Base-by-base conservation (phyloP, 257 asterid genomes). In the Datura wrightii region DNA sequence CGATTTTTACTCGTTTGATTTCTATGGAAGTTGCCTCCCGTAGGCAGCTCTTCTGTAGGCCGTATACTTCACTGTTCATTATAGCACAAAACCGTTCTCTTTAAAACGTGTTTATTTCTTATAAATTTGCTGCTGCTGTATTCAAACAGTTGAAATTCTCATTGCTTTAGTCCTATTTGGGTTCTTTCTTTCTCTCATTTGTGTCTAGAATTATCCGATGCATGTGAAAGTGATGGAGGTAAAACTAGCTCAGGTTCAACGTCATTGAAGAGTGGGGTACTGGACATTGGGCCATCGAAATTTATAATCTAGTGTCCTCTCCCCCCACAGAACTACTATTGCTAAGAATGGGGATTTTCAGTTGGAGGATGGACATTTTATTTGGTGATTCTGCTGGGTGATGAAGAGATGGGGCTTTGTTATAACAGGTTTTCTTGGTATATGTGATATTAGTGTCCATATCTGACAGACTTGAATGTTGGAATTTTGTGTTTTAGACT, bases 361-460 rank as follows among this genome's bases (percentile, higher is more conserved):
- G 31, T 24, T 24, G 31, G 31, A 24, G 31, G 31, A 24, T 24
- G 31, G 31, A 24, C 31, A 24, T 24, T 24, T 24, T 24, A 24
- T 0, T 24, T 24, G 58, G 42, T 74, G 80, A 46, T 48, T 48
- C 81, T 76, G 44, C 24, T 50, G 42, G 8, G 50, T 31, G 42
- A 50, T 76, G 59, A 74, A 13, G 60, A 74, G 81, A 14, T 74
- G 24, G 44, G 44, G 11, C 1, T 44, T 48, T 10, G 42, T 74
- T 74, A 44, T 72, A 72, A 24, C 16, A n/a, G 15, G 18, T 74
- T 74, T 48, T 74, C 60, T 48, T 74, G 81, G 60, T 48, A 74
- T 74, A 74, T 48, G 44, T 74, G 81, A 48, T 74, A 5, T 9
- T 70, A n/a, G 16, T 18, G 79, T 42, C 18, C 55, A 70, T 41